These are phyloP conservation scores for Dactylonectria macrodidyma DNA, from an alignment of 2,329 filamentous ascomycete species.

Conservation along the genomic window DNA sequence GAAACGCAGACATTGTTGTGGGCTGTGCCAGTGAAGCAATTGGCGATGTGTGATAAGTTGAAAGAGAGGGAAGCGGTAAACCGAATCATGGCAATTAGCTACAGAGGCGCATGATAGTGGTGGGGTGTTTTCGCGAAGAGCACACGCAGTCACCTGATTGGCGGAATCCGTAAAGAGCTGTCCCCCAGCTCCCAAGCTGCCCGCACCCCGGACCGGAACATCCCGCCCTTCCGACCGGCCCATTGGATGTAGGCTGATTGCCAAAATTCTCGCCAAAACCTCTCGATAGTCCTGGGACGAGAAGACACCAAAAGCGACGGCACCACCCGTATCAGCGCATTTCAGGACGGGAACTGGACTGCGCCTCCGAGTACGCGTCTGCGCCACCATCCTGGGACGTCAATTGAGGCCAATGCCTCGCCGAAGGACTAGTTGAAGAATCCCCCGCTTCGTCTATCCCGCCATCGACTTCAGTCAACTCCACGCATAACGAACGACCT, in stretches of 20 bases:
- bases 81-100: not conserved
- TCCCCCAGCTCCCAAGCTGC: not conserved
- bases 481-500: not conserved
- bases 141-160: conserved; percentile 55
- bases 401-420: conserved; percentile 46
- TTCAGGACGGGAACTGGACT: conserved; percentile 36
- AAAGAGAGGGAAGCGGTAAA: not conserved
- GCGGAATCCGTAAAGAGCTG: conserved; percentile 4
- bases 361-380: conserved; percentile 28
- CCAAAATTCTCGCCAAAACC: conserved; percentile 45
- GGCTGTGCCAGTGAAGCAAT: conserved; percentile 27
- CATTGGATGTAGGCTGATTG: not conserved
- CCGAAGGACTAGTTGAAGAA: conserved; percentile 21
- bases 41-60: not conserved
- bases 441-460: conserved; percentile 2
- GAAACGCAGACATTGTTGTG: conserved; percentile 62
- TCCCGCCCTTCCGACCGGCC: conserved; percentile 38
- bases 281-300: conserved; percentile 7
- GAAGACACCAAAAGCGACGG: conserved; percentile 11
- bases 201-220: conserved; percentile 45
- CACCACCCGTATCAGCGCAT: conserved; percentile 40
- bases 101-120: conserved; percentile 11
- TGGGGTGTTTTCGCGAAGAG: conserved; percentile 46
- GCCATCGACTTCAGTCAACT: not conserved
- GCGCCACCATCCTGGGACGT: conserved; percentile 17